Conservation (phyloP, 306 rosid genomes). For the Cyclanthera cordifolia region DNA sequence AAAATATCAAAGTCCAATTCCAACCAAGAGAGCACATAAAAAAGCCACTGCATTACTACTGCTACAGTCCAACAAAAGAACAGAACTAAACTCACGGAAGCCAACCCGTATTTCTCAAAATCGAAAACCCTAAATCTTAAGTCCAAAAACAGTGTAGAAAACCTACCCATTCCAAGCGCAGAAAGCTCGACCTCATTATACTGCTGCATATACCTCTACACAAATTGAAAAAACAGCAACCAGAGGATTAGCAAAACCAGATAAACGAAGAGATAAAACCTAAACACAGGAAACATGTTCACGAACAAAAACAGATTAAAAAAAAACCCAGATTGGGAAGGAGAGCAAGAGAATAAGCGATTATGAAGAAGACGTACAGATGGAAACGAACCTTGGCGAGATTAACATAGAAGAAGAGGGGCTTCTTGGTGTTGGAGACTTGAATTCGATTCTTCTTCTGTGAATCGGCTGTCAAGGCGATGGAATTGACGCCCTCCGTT, state of each 20-base stretch:
- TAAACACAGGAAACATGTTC: not conserved
- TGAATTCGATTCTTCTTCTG: slow-evolving; percentile 54
- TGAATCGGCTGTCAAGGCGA: slow-evolving; percentile 23
- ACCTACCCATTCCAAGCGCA: slow-evolving; percentile 51
- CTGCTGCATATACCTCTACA: slow-evolving; percentile 56
- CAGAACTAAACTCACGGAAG: not conserved
- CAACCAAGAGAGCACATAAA: not conserved
- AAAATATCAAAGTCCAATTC: not conserved
- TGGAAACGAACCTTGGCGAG: slow-evolving; percentile 38
- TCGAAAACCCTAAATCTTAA: not conserved
- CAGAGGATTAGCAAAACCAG: not conserved
- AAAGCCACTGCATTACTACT: not conserved
- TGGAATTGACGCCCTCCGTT: slow-evolving; percentile 42
- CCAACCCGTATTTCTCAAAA: not conserved
- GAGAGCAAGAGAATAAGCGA: not conserved
- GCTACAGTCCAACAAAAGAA: not conserved
- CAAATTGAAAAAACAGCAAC: not conserved
- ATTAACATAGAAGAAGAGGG: slow-evolving; percentile 52
- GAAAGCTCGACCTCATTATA: slow-evolving; percentile 55
- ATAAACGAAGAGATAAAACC: too few species aligned
- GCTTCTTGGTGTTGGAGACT: slow-evolving; percentile 53
- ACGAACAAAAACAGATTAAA: not conserved
- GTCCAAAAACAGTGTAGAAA: not conserved
- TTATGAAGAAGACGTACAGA: not conserved
- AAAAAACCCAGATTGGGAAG: not conserved